Base-by-base conservation (phyloP, 2,329 filamentous ascomycete species). In the Penicillium sp. region DNA sequence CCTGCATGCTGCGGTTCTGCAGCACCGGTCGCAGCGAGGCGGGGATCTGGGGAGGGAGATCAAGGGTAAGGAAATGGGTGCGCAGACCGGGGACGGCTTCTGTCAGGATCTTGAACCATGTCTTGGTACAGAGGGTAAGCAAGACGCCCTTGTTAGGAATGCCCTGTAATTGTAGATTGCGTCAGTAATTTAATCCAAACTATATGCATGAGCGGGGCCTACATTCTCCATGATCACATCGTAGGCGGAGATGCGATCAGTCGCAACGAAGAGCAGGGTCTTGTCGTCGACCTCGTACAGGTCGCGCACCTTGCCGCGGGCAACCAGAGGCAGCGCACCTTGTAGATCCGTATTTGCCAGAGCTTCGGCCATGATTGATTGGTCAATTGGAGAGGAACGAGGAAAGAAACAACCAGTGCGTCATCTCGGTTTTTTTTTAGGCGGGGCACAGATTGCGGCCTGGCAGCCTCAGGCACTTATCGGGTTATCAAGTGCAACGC, bases 221-320 rank as follows among this genome's bases (percentile, higher is more conserved):
- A 84, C 82, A 71, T 93, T 96, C 60, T 80, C 74, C 77, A 95
- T 83, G 59, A 95, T 82, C 59, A 94, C 89, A 77, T 97, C 91
- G 75, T 91, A 97, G 46, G 93, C 93, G 20, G 89, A 95, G 67
- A 96, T 93, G 57, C 93, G 85, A 73, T 96, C 90, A 11, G 87
- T 86, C 20, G 87, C 85, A 45, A 90, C 82, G 65, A 95, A 91
- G 46, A 95, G 83, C 4, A 95, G 79, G 2, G 81, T 85, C 46
- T 79, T 71, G 32, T 81, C 73, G 64, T 87, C 81, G 44, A 94
- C 73, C 51, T 80, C 76, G 68, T 88, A 95, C 29, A 94, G 78
- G 63, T 94, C 87, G 61, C 88, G 82, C 22, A 94, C 89, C 73
- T 94, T 94, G 54, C 82, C 82, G 31, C 77, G 75, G 6, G 80